Percentiles rank a stretch among this genome's conserved stretches.
These are phyloP conservation scores for Psilocybe subaeruginosa DNA, from an alignment of 768 basidiomycete species.

Conservation along the genomic window DNA sequence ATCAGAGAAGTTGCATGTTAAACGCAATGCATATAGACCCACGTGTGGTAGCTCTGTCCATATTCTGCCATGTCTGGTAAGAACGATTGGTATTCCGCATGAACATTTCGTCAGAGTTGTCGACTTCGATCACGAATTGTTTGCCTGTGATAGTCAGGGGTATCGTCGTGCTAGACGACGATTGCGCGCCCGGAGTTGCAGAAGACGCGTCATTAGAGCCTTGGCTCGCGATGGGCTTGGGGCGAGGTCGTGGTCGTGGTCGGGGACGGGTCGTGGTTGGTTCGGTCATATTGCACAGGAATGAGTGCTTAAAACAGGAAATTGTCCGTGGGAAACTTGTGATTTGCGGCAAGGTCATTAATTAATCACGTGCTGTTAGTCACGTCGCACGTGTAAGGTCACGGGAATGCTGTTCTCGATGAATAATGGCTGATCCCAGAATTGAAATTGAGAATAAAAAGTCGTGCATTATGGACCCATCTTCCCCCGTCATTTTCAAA, in stretches of 20 bases:
- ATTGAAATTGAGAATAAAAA: neutral
- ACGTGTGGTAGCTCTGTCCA: constrained; percentile 53
- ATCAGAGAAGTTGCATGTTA: neutral
- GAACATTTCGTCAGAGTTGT: constrained; percentile 72
- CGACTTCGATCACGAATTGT: constrained; percentile 29
- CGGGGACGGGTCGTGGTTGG: constrained; percentile 48
- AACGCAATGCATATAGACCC: constrained; percentile 12
- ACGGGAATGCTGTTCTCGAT: neutral
- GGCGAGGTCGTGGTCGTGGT: constrained; percentile 63
- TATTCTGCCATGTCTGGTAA: constrained; percentile 56
- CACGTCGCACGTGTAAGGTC: neutral
- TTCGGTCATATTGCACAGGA: constrained; percentile 30
- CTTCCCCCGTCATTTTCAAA: constrained; percentile 53
- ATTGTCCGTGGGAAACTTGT: constrained; percentile 44
- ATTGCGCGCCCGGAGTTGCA: constrained; percentile 18
- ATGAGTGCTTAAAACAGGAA: constrained; percentile 33
- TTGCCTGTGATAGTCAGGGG: constrained; percentile 9
- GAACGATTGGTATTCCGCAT: constrained; percentile 67
- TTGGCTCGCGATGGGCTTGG: constrained; percentile 44
- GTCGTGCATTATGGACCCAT: constrained; percentile 36
- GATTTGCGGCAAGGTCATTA: constrained; percentile 28
- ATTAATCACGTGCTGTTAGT: constrained; percentile 1
- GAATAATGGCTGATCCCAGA: neutral
- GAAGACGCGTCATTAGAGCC: constrained; percentile 10
- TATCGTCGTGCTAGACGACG: constrained; percentile 11